phyloP scores from a whole-genome alignment of 495 filamentous ascomycete genomes.

The Aspergillus asperescens region DNA sequence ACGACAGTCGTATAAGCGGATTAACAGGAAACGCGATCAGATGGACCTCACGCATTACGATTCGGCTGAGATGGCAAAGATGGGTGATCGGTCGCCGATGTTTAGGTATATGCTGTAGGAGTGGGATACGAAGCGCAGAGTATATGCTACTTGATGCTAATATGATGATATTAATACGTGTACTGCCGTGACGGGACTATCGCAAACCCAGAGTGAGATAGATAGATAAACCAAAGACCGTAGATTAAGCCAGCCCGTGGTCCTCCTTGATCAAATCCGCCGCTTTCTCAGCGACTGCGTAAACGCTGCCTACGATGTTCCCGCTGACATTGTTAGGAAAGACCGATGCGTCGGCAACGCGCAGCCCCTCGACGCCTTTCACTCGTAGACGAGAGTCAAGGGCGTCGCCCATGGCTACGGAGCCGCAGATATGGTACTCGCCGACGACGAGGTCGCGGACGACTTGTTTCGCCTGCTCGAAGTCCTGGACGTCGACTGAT shows the following conservation, averaged over 20 bases:
- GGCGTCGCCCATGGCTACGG: constrained; percentile 53
- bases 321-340: constrained; percentile 45
- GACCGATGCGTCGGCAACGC: constrained; percentile 51
- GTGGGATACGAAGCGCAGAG: neutral
- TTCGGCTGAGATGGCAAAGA: constrained; percentile 46
- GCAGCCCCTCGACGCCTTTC: constrained; percentile 42
- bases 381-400: constrained; percentile 45
- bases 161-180: neutral
- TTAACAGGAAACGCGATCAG: constrained; percentile 57
- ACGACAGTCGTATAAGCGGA: constrained; percentile 49
- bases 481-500: constrained; percentile 19
- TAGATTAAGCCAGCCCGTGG: neutral
- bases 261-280: constrained; percentile 48
- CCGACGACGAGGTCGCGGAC: constrained; percentile 17
- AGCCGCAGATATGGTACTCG: constrained; percentile 34
- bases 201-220: neutral
- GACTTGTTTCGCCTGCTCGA: constrained; percentile 12
- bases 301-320: constrained; percentile 47
- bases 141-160: no score
- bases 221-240: neutral
- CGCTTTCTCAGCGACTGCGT: constrained; percentile 52
- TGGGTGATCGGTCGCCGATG: constrained; percentile 60
- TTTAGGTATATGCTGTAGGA: constrained; percentile 53
- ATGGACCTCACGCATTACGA: constrained; percentile 39
- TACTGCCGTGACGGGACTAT: no score